phyloP scores from a whole-genome alignment of 192 early-diverging fungal species.

The Neocallimastix lanati region DNA sequence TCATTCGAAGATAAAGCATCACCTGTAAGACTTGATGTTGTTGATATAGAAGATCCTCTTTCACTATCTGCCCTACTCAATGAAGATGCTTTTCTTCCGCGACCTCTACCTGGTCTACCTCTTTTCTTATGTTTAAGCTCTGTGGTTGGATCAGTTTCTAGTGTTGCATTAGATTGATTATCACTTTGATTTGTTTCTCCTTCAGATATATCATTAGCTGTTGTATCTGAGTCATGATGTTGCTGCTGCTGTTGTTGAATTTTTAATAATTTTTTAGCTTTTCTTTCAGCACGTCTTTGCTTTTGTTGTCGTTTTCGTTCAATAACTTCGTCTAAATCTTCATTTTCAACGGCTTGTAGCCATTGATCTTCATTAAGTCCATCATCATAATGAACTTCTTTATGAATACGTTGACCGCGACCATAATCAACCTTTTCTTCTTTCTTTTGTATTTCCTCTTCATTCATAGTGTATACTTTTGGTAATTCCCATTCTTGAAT shows the following conservation, averaged over 20 bases:
- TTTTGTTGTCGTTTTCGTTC: constrained; percentile 19
- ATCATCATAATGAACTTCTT: constrained; percentile 72
- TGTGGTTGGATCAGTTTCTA: not conserved
- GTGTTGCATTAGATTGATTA: not conserved
- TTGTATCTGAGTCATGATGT: not conserved
- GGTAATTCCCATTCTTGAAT: constrained; percentile 77
- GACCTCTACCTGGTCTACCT: not conserved
- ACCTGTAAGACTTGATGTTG: not conserved
- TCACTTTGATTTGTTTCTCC: not conserved
- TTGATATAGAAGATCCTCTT: not conserved
- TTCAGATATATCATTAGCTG: not conserved
- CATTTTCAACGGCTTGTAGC: constrained; percentile 33
- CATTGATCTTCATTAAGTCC: constrained; percentile 87
- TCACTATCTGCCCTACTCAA: constrained; percentile 6
- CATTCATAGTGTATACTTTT: constrained; percentile 49
- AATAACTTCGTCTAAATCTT: constrained; percentile 6
- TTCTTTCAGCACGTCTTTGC: constrained; percentile 3
- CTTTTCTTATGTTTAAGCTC: constrained; percentile 8
- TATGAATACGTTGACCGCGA: constrained; percentile 53
- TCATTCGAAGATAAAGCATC: not conserved
- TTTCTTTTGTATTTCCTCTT: constrained; percentile 10
- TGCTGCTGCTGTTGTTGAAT: constrained; percentile 11
- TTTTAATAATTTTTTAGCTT: constrained; percentile 9
- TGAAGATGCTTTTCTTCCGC: constrained; percentile 9
- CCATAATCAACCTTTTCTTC: constrained; percentile 35